Conservation (phyloP, 179 eudicot species). For the Nepenthes alata region DNA sequence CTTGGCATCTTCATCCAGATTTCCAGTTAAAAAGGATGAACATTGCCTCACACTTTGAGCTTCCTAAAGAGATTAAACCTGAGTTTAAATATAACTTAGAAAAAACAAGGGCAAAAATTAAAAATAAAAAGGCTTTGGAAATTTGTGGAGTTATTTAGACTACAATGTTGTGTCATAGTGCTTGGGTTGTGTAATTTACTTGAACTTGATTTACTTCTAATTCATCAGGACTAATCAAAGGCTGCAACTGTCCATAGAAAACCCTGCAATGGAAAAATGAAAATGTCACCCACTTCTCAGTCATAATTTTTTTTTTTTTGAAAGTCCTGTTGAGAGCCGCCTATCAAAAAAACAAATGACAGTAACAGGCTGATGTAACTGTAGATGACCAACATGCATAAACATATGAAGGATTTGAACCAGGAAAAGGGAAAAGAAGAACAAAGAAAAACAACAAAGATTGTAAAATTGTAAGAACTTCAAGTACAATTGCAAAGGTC, state of each 20-base stretch:
- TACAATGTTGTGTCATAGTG: not conserved
- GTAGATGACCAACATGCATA: too few species aligned
- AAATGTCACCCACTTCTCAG: not conserved
- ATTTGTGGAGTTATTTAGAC: conserved; percentile 3
- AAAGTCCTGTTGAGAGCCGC: too few species aligned
- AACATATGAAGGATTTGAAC: too few species aligned
- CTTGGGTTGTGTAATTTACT: conserved; percentile 24
- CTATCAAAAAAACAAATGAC: too few species aligned
- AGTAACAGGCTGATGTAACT: too few species aligned
- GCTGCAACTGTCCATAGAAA: conserved; percentile 49
- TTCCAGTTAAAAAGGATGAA: conserved; percentile 20
- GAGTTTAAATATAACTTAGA: conserved; percentile 1
- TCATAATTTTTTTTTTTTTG: too few species aligned
- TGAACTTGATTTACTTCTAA: conserved; percentile 31
- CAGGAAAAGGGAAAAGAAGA: too few species aligned
- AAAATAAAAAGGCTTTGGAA: not conserved
- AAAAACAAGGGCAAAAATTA: conserved; percentile 2
- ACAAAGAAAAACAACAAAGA: too few species aligned
- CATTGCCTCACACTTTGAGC: conserved; percentile 26
- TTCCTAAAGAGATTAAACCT: conserved; percentile 32
- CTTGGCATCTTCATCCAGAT: conserved; percentile 24
- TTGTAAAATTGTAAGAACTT: too few species aligned
- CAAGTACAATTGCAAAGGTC: too few species aligned
- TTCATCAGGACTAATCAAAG: conserved; percentile 39
- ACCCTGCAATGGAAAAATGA: conserved; percentile 40